Percentiles rank a stretch among this genome's conserved stretches.
Evolutionary conservation across 202 grass and related monocot genomes (phyloP).

Genomic region (Miscanthus sacchariflorus): DNA sequence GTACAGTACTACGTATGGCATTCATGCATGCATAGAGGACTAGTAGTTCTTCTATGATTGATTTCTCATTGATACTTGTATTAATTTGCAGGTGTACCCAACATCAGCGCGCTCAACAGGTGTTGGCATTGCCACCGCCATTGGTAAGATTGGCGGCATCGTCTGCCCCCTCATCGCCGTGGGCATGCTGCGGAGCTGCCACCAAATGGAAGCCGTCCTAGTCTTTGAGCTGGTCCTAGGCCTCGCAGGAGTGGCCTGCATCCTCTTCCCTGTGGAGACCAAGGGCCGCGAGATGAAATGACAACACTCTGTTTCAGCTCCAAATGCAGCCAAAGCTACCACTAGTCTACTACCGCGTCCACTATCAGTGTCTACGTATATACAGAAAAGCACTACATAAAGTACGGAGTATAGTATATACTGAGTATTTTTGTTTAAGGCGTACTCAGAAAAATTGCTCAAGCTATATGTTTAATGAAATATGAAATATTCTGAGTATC

Average conservation of each 20-base stretch:
- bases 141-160: conserved; percentile 75
- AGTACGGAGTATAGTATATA: not conserved
- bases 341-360: not conserved
- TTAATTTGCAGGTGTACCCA: conserved; percentile 63
- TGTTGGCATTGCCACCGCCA: conserved; percentile 58
- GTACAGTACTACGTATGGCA: not conserved
- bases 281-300: conserved; percentile 61
- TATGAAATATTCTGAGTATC: not conserved
- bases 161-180: conserved; percentile 72
- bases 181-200: conserved; percentile 62
- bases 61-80: not conserved
- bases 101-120: conserved; percentile 73
- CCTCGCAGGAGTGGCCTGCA: conserved; percentile 55
- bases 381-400: not conserved
- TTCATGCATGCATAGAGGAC: no score
- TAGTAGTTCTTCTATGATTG: not conserved
- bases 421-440: not conserved
- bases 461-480: not conserved
- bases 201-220: conserved; percentile 66
- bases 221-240: conserved; percentile 65
- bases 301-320: not conserved
- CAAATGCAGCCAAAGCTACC: not conserved
- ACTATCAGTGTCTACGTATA: not conserved
- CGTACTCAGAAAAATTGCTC: not conserved
- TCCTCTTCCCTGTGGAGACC: conserved; percentile 67